Conservation (phyloP, 1,139 yeast genomes). For the Candida frijolesensis region DNA sequence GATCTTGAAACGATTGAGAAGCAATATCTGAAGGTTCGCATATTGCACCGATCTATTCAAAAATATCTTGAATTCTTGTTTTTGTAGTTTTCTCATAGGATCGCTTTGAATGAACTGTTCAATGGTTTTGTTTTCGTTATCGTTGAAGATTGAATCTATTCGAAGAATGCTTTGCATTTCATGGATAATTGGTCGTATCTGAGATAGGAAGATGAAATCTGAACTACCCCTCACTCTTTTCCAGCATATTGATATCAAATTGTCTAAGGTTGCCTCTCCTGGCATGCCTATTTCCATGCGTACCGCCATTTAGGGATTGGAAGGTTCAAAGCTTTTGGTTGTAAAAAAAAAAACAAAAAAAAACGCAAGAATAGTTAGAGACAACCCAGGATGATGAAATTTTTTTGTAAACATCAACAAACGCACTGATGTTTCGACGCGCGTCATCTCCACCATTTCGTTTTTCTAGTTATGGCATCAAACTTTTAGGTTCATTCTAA, state of each 20-base stretch:
- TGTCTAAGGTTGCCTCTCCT: slow-evolving; percentile 15
- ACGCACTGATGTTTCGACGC: not conserved
- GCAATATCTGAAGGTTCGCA: slow-evolving; percentile 24
- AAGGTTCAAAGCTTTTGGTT: not conserved
- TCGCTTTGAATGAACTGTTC: slow-evolving; percentile 28
- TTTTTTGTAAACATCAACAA: not conserved
- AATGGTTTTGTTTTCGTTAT: slow-evolving; percentile 29
- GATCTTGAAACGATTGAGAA: slow-evolving; percentile 27
- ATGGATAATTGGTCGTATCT: slow-evolving; percentile 27
- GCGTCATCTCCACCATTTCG: not conserved
- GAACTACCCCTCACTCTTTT: slow-evolving; percentile 15
- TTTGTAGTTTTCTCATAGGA: slow-evolving; percentile 31
- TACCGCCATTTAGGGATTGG: not conserved
- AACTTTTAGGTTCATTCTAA: slow-evolving; percentile 1
- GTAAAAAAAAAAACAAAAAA: not conserved
- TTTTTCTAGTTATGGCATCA: not conserved
- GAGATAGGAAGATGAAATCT: slow-evolving; percentile 30
- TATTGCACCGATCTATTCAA: slow-evolving; percentile 30
- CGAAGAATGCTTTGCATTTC: slow-evolving; percentile 30
- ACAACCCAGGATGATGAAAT: not conserved
- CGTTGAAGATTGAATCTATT: slow-evolving; percentile 24
- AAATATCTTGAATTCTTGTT: slow-evolving; percentile 30
- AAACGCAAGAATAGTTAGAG: not conserved
- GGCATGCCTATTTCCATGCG: not conserved
- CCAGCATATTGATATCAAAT: slow-evolving; percentile 35